These are phyloP conservation scores for Coemansia sp. DNA, from an alignment of 192 early-diverging fungal species.

Conservation along the genomic window DNA sequence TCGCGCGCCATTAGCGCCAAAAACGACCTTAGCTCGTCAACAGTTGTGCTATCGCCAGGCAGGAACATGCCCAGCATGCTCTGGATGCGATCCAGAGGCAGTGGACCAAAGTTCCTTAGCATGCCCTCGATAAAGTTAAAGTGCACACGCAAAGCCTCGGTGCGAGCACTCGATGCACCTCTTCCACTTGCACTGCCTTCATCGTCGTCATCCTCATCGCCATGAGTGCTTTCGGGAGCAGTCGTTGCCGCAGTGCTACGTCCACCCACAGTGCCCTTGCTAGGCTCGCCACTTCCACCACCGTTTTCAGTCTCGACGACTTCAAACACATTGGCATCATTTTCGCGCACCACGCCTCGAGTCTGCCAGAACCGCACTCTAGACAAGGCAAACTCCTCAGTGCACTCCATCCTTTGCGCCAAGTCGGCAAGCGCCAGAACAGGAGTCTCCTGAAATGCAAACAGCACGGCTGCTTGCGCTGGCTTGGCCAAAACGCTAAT, in stretches of 20 bases:
- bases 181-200: neutral
- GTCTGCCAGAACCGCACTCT: conserved; percentile 43
- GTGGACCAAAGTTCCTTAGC: conserved; percentile 61
- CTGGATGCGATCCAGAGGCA: conserved; percentile 59
- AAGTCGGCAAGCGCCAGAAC: conserved; percentile 9
- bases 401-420: conserved; percentile 20
- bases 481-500: conserved; percentile 58
- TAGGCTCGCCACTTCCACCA: neutral
- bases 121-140: conserved; percentile 60
- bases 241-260: neutral
- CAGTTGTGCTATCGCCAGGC: conserved; percentile 41
- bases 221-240: neutral
- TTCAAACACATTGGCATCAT: conserved; percentile 9
- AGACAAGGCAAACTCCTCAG: conserved; percentile 19
- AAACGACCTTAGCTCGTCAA: conserved; percentile 50
- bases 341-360: conserved; percentile 46
- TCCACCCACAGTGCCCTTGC: neutral
- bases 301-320: conserved; percentile 13
- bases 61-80: conserved; percentile 59
- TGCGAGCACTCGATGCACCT: conserved; percentile 10
- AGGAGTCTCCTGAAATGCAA: conserved; percentile 22
- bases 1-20: conserved; percentile 57
- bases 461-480: conserved; percentile 59
- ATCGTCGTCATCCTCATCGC: neutral
- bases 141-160: conserved; percentile 54